Evolutionary conservation across 345 rosid genomes (phyloP).

Genomic region (Cardamine resedifolia): DNA sequence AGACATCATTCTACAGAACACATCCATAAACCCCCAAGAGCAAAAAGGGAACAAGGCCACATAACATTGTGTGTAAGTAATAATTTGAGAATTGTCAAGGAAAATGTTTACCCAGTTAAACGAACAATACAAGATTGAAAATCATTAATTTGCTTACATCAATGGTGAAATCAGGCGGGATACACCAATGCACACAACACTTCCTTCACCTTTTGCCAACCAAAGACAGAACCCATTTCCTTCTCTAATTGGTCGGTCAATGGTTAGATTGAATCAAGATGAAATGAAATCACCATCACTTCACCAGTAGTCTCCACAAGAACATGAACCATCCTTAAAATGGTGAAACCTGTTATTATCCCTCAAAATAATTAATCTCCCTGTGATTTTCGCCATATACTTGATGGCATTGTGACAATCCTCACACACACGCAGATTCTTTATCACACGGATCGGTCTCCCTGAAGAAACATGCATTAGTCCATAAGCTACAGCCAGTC

Average conservation of each 20-base stretch:
- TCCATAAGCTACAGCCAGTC: conserved; percentile 66
- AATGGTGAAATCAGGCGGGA: not conserved
- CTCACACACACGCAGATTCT: conserved; percentile 67
- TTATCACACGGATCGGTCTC: conserved; percentile 65
- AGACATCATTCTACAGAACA: not conserved
- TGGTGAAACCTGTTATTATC: conserved; percentile 73
- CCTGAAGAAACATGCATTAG: conserved; percentile 52
- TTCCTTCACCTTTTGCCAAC: not conserved
- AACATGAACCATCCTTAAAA: conserved; percentile 61
- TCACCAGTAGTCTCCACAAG: conserved; percentile 78
- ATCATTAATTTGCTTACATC: not conserved
- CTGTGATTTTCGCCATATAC: conserved; percentile 54
- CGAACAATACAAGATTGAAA: not conserved
- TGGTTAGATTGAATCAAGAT: not conserved
- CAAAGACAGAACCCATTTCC: not conserved
- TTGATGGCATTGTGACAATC: conserved; percentile 73
- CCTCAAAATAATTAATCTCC: conserved; percentile 61
- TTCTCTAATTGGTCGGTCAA: not conserved
- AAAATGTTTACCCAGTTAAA: not conserved
- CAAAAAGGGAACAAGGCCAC: not conserved
- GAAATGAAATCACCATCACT: conserved; percentile 5
- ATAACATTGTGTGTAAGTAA: not conserved
- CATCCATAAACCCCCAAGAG: not conserved
- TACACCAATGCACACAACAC: not conserved
- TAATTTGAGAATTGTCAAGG: not conserved